These are phyloP conservation scores for Termitomyces sp. DNA, from an alignment of 1,284 basidiomycete genomes.

Conservation along the genomic window DNA sequence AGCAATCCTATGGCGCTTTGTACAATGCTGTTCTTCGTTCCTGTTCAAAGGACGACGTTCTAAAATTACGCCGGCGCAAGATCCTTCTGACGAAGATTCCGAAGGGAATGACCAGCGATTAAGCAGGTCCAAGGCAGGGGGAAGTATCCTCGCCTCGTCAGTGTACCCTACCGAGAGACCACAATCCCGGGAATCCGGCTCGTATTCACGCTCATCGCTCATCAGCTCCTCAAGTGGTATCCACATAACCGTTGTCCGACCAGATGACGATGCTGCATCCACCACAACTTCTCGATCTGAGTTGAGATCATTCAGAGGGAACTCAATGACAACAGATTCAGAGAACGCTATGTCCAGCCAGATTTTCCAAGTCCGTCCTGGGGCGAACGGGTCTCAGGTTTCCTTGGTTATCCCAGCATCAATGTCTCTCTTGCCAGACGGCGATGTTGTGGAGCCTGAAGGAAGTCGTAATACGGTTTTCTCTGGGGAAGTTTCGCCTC, in stretches of 20 bases:
- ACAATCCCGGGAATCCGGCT: background rate
- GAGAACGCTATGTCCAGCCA: conserved; percentile 6
- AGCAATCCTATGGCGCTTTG: background rate
- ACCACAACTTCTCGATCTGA: background rate
- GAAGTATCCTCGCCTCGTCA: background rate
- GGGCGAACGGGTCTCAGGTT: conserved; percentile 1
- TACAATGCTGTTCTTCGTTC: background rate
- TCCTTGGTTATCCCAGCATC: conserved; percentile 9
- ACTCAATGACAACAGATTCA: conserved; percentile 1
- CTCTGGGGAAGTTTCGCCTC: no score
- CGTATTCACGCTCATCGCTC: background rate
- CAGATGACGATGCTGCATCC: conserved; percentile 1
- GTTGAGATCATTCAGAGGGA: background rate
- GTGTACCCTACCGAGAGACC: background rate
- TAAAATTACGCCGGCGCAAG: background rate
- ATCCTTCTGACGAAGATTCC: background rate
- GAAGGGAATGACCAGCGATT: background rate
- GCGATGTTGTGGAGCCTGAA: background rate
- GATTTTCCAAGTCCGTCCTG: background rate
- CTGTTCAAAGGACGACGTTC: background rate
- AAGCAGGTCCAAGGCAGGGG: background rate
- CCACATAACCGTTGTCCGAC: background rate
- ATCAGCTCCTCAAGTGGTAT: conserved; percentile 1
- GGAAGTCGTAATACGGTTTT: background rate
- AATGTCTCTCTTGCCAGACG: background rate